Conservation (phyloP, 768 basidiomycete species). For the Mycena crocata region DNA sequence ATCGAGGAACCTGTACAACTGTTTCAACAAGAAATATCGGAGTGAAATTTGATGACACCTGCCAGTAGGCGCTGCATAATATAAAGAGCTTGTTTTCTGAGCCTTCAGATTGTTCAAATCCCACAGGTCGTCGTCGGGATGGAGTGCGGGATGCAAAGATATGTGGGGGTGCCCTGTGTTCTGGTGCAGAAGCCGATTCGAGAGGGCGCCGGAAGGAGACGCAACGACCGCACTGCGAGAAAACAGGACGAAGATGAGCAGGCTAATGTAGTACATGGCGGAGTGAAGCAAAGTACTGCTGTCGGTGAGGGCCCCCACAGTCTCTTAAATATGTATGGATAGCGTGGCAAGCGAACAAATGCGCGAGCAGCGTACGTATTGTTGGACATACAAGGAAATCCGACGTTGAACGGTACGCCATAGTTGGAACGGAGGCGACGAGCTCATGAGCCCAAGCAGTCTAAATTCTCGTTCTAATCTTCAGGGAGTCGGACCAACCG, state of each 20-base stretch:
- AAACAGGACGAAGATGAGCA: not conserved
- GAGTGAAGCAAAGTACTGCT: no score
- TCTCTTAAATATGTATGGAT: no score
- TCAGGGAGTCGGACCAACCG: no score
- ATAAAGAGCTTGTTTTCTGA: not conserved
- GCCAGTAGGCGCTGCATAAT: not conserved
- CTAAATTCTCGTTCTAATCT: no score
- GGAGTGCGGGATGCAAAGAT: not conserved
- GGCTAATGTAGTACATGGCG: not conserved
- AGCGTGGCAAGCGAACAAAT: no score
- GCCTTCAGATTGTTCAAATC: slow-evolving; percentile 1
- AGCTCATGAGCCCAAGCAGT: no score
- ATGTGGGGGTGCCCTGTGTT: not conserved
- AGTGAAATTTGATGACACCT: not conserved
- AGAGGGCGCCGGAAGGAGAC: not conserved
- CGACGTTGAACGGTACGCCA: no score
- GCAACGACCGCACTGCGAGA: not conserved
- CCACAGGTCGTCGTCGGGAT: not conserved
- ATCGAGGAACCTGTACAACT: not conserved
- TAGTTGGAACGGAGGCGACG: no score
- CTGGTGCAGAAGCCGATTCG: not conserved
- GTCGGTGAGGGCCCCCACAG: no score
- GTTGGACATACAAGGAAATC: no score
- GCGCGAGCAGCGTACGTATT: no score
- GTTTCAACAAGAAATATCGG: no score